A percentile compares a stretch with the other conserved stretches of the same genome.
These are phyloP conservation scores for Carex scoparia DNA, from an alignment of 176 grass and related monocot genomes.

Conservation along the genomic window DNA sequence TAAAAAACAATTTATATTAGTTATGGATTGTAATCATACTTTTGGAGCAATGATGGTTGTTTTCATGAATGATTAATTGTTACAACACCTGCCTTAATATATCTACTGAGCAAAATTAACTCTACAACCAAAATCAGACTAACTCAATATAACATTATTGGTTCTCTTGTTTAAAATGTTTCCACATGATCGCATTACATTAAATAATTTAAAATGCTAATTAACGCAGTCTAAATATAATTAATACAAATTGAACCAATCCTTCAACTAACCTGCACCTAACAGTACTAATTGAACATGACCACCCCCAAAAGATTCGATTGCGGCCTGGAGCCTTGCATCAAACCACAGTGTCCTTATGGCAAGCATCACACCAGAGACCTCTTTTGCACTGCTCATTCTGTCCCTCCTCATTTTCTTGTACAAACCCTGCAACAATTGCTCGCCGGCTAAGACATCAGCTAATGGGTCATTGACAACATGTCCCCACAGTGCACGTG, in stretches of 20 bases:
- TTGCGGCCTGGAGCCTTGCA: constrained; percentile 54
- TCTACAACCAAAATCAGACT: not conserved
- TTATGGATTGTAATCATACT: not conserved
- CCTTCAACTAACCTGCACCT: constrained; percentile 65
- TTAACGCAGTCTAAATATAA: not conserved
- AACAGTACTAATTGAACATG: constrained; percentile 76
- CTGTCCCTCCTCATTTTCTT: constrained; percentile 74
- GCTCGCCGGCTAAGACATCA: constrained; percentile 65
- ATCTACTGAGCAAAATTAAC: not conserved
- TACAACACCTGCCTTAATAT: not conserved
- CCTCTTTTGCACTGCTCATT: constrained; percentile 53
- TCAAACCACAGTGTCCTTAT: constrained; percentile 94
- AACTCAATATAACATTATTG: not conserved
- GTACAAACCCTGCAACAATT: constrained; percentile 42
- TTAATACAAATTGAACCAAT: not conserved
- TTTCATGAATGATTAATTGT: not conserved
- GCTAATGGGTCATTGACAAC: constrained; percentile 69
- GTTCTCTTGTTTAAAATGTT: not conserved
- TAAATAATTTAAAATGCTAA: not conserved
- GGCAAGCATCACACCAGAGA: constrained; percentile 84
- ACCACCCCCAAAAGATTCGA: constrained; percentile 35
- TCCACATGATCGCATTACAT: not conserved
- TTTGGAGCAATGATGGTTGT: not conserved
- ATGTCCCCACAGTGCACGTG: constrained; percentile 60
- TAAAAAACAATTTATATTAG: not conserved